Base-by-base conservation (phyloP, 2,329 filamentous ascomycete genomes). In the Aspergillus hortae region DNA sequence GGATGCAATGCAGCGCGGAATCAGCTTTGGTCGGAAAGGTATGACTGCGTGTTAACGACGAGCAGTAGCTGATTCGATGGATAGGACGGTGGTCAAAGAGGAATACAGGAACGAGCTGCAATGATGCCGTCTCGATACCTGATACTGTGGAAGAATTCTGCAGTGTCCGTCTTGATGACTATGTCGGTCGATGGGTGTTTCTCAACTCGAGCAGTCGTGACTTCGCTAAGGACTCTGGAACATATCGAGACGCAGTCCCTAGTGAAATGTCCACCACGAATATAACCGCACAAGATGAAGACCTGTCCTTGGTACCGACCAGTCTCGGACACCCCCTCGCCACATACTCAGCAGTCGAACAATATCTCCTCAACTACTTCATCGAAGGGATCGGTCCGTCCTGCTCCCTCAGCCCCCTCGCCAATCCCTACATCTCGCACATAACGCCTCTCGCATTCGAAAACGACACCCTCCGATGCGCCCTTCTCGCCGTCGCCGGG, bases 391-490 rank as follows among this genome's bases (percentile, higher is more conserved):
- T 69, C 33, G 65, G 60, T 1, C 66, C 67, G 0, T 61, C 61
- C 17, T 69, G 67, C 49, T 67, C 67, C 4, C 53, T 68, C 4
- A 68, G 61, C 35, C 42, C 51, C 14, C 53, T 53, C 3, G 49
- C 64, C 19, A 69, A 69, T 27, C 67, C 66, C 6, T 69, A 69
- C 46, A 50, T 67, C 6, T 55, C 53, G 10, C 58, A 61, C 41
- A 55, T 65, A 32, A 56, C 55, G 4, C 63, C 65, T 1, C 52
- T 67, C 25, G 58, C 53, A 9, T 63, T 58, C 35, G 46, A 43
- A 7, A 62, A 57, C 38, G 50, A 47, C 6, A 61, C 66, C 1
- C 55, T 68, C 10, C 56, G 57, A 33, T 54, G 64, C 35, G 60
- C 63, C 10, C 51, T 69, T 1, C 54, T 68, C 15, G 63, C 66